A percentile compares a stretch with the other conserved stretches of the same genome.
Conservation (phyloP, 1,284 basidiomycete species). For the Boletus mariae region DNA sequence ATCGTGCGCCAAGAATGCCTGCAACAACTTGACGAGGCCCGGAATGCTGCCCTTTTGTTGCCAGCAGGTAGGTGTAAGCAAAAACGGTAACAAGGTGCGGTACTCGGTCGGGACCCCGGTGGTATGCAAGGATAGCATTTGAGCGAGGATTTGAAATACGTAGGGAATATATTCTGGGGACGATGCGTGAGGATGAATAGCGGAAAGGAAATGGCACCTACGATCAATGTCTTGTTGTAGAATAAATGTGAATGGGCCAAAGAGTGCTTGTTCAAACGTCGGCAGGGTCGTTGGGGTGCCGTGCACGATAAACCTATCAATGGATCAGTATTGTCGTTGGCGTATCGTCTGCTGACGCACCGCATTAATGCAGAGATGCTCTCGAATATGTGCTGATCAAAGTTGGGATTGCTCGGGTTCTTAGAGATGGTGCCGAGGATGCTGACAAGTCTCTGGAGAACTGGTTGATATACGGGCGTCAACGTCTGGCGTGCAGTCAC, state of each 20-base stretch:
- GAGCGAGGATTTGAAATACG: slow-evolving; percentile 94
- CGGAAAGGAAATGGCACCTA: slow-evolving; percentile 35
- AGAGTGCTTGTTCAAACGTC: slow-evolving; percentile 80
- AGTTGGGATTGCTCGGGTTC: slow-evolving; percentile 96
- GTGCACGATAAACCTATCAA: slow-evolving; percentile 71
- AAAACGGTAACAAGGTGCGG: slow-evolving; percentile 73
- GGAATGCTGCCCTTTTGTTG: slow-evolving; percentile 95
- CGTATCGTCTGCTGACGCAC: slow-evolving; percentile 35
- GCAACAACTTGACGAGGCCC: slow-evolving; percentile 85
- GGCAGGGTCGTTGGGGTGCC: slow-evolving; percentile 65
- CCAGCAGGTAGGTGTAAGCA: slow-evolving; percentile 89
- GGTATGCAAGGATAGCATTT: slow-evolving; percentile 87
- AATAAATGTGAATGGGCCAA: slow-evolving; percentile 86
- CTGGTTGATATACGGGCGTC: slow-evolving; percentile 62
- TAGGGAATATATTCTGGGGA: slow-evolving; percentile 91
- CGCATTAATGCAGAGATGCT: slow-evolving; percentile 89
- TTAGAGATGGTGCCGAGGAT: slow-evolving; percentile 88
- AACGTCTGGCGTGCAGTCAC: slow-evolving; percentile 83
- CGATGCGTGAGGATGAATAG: background rate
- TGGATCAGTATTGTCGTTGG: background rate
- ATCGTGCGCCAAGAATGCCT: slow-evolving; percentile 80
- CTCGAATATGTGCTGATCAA: slow-evolving; percentile 98
- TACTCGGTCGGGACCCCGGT: slow-evolving; percentile 74
- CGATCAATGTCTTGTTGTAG: slow-evolving; percentile 91
- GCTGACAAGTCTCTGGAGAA: slow-evolving; percentile 71